Conservation (phyloP, 2,329 filamentous ascomycete species). For the Trichoderma cornu-damae region DNA sequence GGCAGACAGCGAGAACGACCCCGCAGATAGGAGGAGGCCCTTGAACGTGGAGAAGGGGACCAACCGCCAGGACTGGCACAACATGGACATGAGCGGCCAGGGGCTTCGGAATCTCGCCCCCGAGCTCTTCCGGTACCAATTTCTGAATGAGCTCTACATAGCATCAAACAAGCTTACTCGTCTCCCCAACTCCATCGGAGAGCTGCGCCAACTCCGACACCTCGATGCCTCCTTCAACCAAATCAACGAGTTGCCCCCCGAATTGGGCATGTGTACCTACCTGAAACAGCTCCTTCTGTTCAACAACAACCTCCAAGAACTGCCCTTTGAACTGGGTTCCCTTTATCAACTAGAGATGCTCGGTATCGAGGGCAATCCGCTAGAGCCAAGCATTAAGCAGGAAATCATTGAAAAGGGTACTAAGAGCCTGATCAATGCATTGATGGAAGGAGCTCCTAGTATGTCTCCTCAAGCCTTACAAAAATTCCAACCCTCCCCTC, state of each 20-base stretch:
- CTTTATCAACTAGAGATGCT: constrained; percentile 83
- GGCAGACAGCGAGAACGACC: constrained; percentile 49
- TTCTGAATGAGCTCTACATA: constrained; percentile 87
- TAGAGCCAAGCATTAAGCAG: constrained; percentile 70
- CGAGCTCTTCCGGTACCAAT: constrained; percentile 79
- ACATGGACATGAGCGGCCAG: constrained; percentile 93
- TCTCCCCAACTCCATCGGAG: constrained; percentile 76
- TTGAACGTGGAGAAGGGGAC: constrained; percentile 62
- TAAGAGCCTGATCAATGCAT: constrained; percentile 71
- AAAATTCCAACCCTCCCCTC: neutral
- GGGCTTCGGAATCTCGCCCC: constrained; percentile 76
- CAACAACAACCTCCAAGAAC: constrained; percentile 77
- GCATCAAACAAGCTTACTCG: constrained; percentile 84
- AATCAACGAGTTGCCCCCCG: constrained; percentile 72
- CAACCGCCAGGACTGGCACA: constrained; percentile 80
- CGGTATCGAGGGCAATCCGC: constrained; percentile 86
- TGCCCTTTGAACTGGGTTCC: constrained; percentile 84
- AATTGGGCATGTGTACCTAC: constrained; percentile 95
- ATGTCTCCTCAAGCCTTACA: constrained; percentile 37
- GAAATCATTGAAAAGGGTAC: constrained; percentile 85
- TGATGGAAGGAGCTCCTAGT: constrained; percentile 84
- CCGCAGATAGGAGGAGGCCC: constrained; percentile 54
- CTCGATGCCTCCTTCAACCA: constrained; percentile 89
- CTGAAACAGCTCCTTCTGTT: constrained; percentile 81
- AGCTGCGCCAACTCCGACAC: constrained; percentile 72